Evolutionary conservation across 768 basidiomycete genomes (phyloP).

Genomic region (Mycena filopes): DNA sequence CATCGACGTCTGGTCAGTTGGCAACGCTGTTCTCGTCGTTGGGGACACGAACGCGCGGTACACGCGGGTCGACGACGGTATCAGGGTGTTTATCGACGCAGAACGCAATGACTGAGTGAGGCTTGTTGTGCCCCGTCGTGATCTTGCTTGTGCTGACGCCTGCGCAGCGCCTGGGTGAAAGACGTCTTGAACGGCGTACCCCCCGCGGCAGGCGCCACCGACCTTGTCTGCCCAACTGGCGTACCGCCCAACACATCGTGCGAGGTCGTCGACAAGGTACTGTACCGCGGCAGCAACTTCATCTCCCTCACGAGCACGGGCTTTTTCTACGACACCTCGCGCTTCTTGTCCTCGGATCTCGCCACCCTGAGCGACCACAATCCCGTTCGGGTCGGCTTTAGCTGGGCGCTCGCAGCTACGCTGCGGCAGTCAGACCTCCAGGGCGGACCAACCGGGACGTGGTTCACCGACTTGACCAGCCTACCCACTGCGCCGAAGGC

Average conservation of each 20-base stretch:
- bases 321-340: slow-evolving; percentile 45
- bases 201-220: slow-evolving; percentile 40
- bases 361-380: slow-evolving; percentile 50
- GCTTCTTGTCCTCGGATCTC: slow-evolving; percentile 43
- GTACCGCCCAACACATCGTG: slow-evolving; percentile 46
- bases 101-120: slow-evolving; percentile 25
- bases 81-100: slow-evolving; percentile 32
- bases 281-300: slow-evolving; percentile 39
- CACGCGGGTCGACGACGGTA: slow-evolving; percentile 40
- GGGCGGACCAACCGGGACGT: slow-evolving; percentile 46
- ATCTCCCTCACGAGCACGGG: slow-evolving; percentile 38
- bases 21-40: slow-evolving; percentile 49
- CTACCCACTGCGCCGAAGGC: slow-evolving; percentile 38
- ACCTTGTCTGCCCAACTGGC: slow-evolving; percentile 45
- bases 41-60: slow-evolving; percentile 53
- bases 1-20: slow-evolving; percentile 41
- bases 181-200: slow-evolving; percentile 38
- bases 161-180: slow-evolving; percentile 47
- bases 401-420: slow-evolving; percentile 45
- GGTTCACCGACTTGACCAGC: slow-evolving; percentile 45
- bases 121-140: neutral
- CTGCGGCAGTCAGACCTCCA: slow-evolving; percentile 45
- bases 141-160: neutral
- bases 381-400: slow-evolving; percentile 41
- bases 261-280: slow-evolving; percentile 53